A percentile compares a stretch with the other conserved stretches of the same genome.
Evolutionary conservation across 176 grass and related monocot species (phyloP).

Genomic region (Oryza punctata): DNA sequence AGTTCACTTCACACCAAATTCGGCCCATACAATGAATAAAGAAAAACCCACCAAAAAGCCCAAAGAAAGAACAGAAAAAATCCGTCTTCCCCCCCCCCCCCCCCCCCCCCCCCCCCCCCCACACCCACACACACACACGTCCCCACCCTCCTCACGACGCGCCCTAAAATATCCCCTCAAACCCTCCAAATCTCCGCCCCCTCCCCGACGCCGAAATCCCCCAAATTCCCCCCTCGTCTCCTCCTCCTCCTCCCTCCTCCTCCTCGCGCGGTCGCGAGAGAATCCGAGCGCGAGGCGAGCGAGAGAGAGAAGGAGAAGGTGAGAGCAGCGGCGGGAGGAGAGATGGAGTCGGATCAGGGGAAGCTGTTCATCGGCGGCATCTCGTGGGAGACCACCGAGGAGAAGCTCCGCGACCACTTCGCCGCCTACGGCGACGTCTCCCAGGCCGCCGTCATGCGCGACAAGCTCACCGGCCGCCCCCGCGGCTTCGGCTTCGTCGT

Average conservation of each 20-base stretch:
- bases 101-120: too few species aligned
- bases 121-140: too few species aligned
- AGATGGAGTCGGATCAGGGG: slow-evolving; percentile 97
- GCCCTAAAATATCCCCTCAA: slow-evolving; percentile 42
- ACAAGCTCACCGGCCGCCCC: slow-evolving; percentile 89
- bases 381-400: slow-evolving; percentile 98
- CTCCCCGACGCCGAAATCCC: slow-evolving; percentile 39
- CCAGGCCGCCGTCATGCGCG: slow-evolving; percentile 86
- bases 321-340: slow-evolving; percentile 36
- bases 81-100: slow-evolving; percentile 5
- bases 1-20: background rate
- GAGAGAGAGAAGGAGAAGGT: background rate
- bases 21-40: background rate
- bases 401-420: slow-evolving; percentile 94
- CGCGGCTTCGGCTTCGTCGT: slow-evolving; percentile 98
- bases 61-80: background rate
- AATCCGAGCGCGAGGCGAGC: slow-evolving; percentile 19
- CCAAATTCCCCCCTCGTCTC: slow-evolving; percentile 8
- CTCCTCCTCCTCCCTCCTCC: background rate
- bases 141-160: background rate
- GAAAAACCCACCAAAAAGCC: background rate
- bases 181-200: background rate
- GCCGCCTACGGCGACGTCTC: slow-evolving; percentile 75
- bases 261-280: slow-evolving; percentile 10
- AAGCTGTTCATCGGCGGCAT: slow-evolving; percentile 99